phyloP scores from a whole-genome alignment of 169 alveolate species.

The Cardiosporidium cionae region DNA sequence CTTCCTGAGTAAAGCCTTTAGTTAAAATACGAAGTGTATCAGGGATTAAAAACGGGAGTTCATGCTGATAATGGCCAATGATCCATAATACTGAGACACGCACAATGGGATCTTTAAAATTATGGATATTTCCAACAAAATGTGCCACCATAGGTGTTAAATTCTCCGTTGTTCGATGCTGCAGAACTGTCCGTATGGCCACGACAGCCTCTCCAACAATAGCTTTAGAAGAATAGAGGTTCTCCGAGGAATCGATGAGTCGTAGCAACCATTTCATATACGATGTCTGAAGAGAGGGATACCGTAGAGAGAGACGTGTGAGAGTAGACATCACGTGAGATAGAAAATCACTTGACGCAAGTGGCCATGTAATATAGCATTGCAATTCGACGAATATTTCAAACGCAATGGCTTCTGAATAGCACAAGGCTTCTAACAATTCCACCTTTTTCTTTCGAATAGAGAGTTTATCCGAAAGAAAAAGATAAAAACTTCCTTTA shows the following conservation, averaged over 20 bases:
- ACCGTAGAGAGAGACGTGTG: not conserved
- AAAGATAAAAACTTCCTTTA: too few relatives aligned
- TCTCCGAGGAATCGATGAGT: not conserved
- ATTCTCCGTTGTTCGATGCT: not conserved
- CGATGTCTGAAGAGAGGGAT: not conserved
- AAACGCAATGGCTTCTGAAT: too few relatives aligned
- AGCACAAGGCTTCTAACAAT: too few relatives aligned
- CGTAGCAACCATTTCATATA: not conserved
- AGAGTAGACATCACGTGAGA: not conserved
- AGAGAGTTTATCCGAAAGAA: too few relatives aligned
- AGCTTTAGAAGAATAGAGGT: not conserved
- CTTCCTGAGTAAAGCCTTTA: constrained; percentile 14
- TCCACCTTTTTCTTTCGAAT: too few relatives aligned
- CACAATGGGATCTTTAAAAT: constrained; percentile 22
- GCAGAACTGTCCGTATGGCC: not conserved
- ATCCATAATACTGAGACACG: constrained; percentile 43
- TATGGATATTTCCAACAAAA: not conserved
- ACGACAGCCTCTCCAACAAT: not conserved
- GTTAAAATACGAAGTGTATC: constrained; percentile 31
- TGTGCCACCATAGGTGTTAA: not conserved
- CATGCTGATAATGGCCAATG: constrained; percentile 28
- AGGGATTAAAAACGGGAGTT: constrained; percentile 30
- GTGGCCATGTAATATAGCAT: not conserved
- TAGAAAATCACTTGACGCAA: not conserved
- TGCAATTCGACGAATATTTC: not conserved